Evolutionary conservation across 164 flowering plant genomes (phyloP).

Genomic region (Akebia trifoliata): DNA sequence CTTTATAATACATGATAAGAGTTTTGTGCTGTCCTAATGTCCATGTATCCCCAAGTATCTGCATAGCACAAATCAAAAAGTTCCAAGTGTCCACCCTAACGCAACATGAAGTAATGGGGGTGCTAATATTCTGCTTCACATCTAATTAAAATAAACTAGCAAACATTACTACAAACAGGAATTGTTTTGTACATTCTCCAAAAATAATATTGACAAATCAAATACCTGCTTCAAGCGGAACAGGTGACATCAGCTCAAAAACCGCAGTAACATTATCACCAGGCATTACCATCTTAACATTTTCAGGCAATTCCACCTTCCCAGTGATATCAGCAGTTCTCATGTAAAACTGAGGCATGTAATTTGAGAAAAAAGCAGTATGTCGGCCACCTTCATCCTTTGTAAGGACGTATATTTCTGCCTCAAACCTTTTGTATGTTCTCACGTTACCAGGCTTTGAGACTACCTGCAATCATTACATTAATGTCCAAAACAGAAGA

Average conservation of each 20-base stretch:
- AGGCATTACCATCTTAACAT: constrained; percentile 99
- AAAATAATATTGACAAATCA: not conserved
- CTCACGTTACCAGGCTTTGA: constrained; percentile 77
- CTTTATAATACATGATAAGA: too few species aligned
- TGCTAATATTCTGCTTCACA: too few species aligned
- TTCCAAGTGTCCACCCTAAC: too few species aligned
- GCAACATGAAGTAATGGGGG: too few species aligned
- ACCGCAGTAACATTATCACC: constrained; percentile 95
- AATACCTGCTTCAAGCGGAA: constrained; percentile 87
- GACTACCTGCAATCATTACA: constrained; percentile 51
- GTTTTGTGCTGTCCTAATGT: too few species aligned
- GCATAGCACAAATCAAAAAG: too few species aligned
- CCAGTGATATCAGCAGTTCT: constrained; percentile 97
- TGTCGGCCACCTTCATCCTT: constrained; percentile 99
- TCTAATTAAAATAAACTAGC: too few species aligned
- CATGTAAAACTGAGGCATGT: constrained; percentile 92
- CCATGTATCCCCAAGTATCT: too few species aligned
- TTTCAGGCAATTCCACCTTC: constrained; percentile 85
- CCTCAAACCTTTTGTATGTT: constrained; percentile 84
- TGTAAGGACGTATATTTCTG: constrained; percentile 90
- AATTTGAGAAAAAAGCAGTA: constrained; percentile 89
- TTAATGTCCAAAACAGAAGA: too few species aligned
- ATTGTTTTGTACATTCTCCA: too few species aligned
- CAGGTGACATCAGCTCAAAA: constrained; percentile 77
- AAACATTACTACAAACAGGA: too few species aligned